These are phyloP conservation scores for Coix lacrymajobi DNA, from an alignment of 176 grass and related monocot genomes.

Conservation along the genomic window DNA sequence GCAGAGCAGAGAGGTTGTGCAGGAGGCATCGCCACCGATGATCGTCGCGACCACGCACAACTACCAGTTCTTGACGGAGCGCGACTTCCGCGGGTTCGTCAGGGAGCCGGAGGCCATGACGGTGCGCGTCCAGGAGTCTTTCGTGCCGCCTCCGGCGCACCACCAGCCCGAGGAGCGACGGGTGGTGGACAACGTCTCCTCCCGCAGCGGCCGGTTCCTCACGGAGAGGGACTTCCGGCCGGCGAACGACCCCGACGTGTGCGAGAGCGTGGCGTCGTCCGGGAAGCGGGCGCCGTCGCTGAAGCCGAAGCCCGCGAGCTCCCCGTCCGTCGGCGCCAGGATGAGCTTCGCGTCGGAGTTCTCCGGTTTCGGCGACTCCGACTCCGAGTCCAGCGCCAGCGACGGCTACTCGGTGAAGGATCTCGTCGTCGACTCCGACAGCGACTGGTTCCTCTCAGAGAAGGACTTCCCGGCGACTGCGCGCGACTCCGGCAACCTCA, in stretches of 20 bases:
- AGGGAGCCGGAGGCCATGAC: constrained; percentile 64
- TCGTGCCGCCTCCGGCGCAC: constrained; percentile 8
- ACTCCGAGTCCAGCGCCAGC: constrained; percentile 76
- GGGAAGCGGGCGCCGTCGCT: constrained; percentile 5
- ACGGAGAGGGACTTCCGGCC: constrained; percentile 14
- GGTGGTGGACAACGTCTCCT: not conserved
- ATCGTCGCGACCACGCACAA: constrained; percentile 44
- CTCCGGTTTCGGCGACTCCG: constrained; percentile 59
- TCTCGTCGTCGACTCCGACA: constrained; percentile 79
- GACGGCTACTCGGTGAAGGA: constrained; percentile 97
- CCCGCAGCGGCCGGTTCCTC: constrained; percentile 1
- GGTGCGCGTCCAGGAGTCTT: constrained; percentile 55
- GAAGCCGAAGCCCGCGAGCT: not conserved
- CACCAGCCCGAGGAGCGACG: constrained; percentile 11
- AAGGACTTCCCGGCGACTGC: constrained; percentile 33
- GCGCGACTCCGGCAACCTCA: constrained; percentile 23
- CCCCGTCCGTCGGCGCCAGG: constrained; percentile 12
- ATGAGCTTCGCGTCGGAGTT: constrained; percentile 53
- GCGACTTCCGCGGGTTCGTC: constrained; percentile 70
- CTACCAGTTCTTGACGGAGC: constrained; percentile 61
- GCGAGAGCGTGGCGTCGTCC: constrained; percentile 11
- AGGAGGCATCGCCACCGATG: not conserved
- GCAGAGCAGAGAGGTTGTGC: not conserved
- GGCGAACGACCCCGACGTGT: constrained; percentile 8
- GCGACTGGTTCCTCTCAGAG: constrained; percentile 80